Evolutionary conservation across 2,329 filamentous ascomycete species (phyloP).

Genomic region (Talaromyces sp.): DNA sequence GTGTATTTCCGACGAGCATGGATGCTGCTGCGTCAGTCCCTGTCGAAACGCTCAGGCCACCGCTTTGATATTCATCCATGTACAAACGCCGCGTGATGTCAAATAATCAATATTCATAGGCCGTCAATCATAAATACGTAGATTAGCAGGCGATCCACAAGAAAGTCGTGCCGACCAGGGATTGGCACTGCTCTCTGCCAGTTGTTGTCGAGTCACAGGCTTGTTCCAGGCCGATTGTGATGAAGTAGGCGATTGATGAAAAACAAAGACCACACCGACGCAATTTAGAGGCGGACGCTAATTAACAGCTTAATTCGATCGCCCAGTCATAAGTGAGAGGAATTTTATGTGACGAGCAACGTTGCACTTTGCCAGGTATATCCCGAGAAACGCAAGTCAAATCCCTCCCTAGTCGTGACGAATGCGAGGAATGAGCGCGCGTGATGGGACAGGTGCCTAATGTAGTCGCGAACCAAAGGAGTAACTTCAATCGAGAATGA

Average conservation of each 20-base stretch:
- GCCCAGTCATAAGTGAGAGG: neutral
- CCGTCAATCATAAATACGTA: neutral
- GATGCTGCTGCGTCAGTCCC: neutral
- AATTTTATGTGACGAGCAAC: neutral
- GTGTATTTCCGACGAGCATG: neutral
- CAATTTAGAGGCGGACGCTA: slow-evolving; percentile 10
- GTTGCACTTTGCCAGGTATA: neutral
- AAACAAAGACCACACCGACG: neutral
- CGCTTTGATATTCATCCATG: neutral
- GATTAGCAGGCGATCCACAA: neutral
- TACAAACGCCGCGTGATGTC: slow-evolving; percentile 1
- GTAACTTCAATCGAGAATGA: neutral
- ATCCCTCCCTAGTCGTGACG: neutral
- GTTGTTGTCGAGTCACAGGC: neutral
- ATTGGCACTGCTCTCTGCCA: neutral
- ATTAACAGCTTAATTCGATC: slow-evolving; percentile 11
- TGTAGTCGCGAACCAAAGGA: neutral
- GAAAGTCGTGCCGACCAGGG: neutral
- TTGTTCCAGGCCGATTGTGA: neutral
- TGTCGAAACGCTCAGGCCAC: neutral
- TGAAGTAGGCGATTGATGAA: neutral
- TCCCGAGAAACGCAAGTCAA: neutral
- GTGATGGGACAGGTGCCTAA: neutral
- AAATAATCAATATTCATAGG: neutral
- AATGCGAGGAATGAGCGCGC: neutral